phyloP scores from a whole-genome alignment of 1,139 yeast genomes.

The Lodderomyces metapsilosis region DNA sequence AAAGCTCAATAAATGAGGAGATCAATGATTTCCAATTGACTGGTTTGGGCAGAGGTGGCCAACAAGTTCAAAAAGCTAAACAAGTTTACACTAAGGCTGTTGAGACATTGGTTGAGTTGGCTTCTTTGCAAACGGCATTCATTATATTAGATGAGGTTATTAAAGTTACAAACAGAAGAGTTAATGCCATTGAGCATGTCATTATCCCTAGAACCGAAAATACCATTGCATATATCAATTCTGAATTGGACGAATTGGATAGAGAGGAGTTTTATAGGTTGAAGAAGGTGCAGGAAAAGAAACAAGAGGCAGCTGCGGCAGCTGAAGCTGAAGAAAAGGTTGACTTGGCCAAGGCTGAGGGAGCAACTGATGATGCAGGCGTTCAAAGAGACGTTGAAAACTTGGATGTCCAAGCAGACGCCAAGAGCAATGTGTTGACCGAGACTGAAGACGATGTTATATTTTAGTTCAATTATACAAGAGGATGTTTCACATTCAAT shows the following conservation, averaged over 20 bases:
- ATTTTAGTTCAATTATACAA: constrained; percentile 20
- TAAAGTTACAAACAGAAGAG: constrained; percentile 96
- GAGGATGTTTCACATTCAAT: neutral
- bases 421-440: constrained; percentile 28
- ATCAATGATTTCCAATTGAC: constrained; percentile 94
- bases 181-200: constrained; percentile 97
- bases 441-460: constrained; percentile 46
- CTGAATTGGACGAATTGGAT: constrained; percentile 95
- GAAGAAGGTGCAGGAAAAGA: constrained; percentile 96
- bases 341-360: constrained; percentile 18
- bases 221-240: constrained; percentile 87
- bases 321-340: constrained; percentile 53
- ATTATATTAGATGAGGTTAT: constrained; percentile 95
- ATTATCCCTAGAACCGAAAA: constrained; percentile 97
- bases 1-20: constrained; percentile 74
- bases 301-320: constrained; percentile 72
- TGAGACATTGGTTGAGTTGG: constrained; percentile 91
- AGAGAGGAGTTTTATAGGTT: constrained; percentile 96
- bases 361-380: constrained; percentile 19
- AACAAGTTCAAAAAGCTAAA: constrained; percentile 94
- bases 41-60: constrained; percentile 98
- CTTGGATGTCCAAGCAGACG: constrained; percentile 23
- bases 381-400: constrained; percentile 23
- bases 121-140: constrained; percentile 93
- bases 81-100: constrained; percentile 92